Evolutionary conservation across 495 filamentous ascomycete genomes (phyloP), one percentile per base, ranked within the genome.

Genomic region (Umbilicaria muhlenbergii): DNA sequence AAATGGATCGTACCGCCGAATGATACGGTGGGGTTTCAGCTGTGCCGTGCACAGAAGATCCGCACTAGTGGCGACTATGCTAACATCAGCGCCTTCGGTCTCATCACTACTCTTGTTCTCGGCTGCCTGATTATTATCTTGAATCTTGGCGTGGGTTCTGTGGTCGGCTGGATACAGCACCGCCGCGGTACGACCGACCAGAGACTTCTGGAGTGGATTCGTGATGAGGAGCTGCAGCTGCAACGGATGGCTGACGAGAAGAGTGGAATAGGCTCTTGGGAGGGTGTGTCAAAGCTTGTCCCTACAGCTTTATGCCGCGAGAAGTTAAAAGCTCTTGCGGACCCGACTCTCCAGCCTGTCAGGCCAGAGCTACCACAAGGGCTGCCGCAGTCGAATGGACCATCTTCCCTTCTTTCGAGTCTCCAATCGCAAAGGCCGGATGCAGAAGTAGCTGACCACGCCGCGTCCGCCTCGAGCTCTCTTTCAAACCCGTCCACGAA

Each of bases 191-290:
- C 39, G 41, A 18, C 44, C 13, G 32, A 52, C 11, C 32, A 41
- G 17, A 53, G 51, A 34, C 17, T 42, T 10, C 17, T 55, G 15
- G 44, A 59, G 39, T 60, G 51, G 50, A 49, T 44, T 2, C 5
- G 46, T 10, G 54, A 59, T 33, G 48, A 44, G 13, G 56, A 48
- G 32, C 34, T 56, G n/a, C 56, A 59, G 35, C 32, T 59, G 11
- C 57, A 58, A 19, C 38, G 56, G 5, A 15, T 56, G 16, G 56
- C 52, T 11, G 54, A 51, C 38, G 56, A 58, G 34, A 53, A 41
- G 13, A 45, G 41, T 12, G 56, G 56, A n/a, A 48, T 60, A 21
- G 50, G 54, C 11, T 34, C 47, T 21, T 58, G 57, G 57, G 46
- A 28, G 13, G 45, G 34, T n/a, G 41, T 49, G 2, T 39, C 43